phyloP scores from a whole-genome alignment of 768 basidiomycete species.

The Amanita muscaria region DNA sequence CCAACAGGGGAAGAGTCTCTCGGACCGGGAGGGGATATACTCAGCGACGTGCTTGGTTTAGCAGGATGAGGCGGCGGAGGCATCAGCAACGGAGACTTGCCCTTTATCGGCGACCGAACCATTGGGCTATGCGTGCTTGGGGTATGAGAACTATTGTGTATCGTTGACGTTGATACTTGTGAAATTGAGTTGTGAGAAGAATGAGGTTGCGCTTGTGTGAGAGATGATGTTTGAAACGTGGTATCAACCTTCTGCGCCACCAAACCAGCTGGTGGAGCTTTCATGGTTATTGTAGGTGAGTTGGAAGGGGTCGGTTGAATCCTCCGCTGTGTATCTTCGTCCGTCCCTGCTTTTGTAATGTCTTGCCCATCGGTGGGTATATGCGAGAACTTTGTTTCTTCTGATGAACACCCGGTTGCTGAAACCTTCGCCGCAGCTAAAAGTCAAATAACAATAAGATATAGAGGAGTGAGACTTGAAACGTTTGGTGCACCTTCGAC shows the following conservation, averaged over 20 bases:
- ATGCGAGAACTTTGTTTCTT: neutral
- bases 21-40: conserved; percentile 17
- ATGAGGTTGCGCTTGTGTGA: neutral
- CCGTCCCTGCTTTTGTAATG: conserved; percentile 15
- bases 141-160: neutral
- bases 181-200: neutral
- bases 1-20: conserved; percentile 8
- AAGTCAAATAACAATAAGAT: neutral
- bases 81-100: conserved; percentile 23
- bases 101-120: conserved; percentile 13
- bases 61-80: conserved; percentile 23
- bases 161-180: neutral
- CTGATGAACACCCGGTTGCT: neutral
- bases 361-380: neutral
- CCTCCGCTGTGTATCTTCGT: conserved; percentile 14
- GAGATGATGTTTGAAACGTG: conserved; percentile 3
- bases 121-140: neutral
- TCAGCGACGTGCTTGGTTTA: conserved; percentile 28
- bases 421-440: neutral
- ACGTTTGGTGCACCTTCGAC: neutral
- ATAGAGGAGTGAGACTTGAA: neutral
- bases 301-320: conserved; percentile 54
- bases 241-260: conserved; percentile 8
- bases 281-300: conserved; percentile 37
- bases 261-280: conserved; percentile 17